Evolutionary conservation across 192 early-diverging fungal genomes (phyloP).

Genomic region (Dimargaris xerosporica): DNA sequence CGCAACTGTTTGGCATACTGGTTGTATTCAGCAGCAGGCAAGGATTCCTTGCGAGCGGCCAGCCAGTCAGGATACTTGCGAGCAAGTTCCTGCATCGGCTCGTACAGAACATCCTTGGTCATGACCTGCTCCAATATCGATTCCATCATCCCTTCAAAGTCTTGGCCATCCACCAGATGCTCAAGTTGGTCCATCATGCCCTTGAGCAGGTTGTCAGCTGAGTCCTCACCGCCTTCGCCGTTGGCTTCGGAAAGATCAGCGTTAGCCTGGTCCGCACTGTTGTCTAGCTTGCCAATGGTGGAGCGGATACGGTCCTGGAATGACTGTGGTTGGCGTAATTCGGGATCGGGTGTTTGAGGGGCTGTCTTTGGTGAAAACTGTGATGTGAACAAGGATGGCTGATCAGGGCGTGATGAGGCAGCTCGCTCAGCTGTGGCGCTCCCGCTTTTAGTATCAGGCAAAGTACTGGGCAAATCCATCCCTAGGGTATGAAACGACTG

Average conservation of each 20-base stretch:
- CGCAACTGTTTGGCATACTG: slow-evolving; percentile 66
- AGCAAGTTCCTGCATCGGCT: slow-evolving; percentile 87
- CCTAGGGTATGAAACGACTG: background rate
- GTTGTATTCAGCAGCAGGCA: slow-evolving; percentile 50
- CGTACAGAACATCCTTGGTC: slow-evolving; percentile 85
- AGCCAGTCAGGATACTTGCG: slow-evolving; percentile 83
- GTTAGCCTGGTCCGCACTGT: slow-evolving; percentile 70
- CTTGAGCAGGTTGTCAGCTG: slow-evolving; percentile 25
- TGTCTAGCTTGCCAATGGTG: slow-evolving; percentile 79
- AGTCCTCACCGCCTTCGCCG: slow-evolving; percentile 13
- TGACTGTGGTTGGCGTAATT: slow-evolving; percentile 16
- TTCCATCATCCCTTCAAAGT: slow-evolving; percentile 76
- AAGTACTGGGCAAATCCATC: background rate
- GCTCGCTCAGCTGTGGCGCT: background rate
- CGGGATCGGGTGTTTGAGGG: background rate
- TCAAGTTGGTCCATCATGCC: slow-evolving; percentile 83
- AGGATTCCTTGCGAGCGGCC: slow-evolving; percentile 53
- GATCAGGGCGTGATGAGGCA: background rate
- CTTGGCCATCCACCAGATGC: slow-evolving; percentile 49
- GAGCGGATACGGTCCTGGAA: slow-evolving; percentile 84
- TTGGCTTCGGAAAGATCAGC: slow-evolving; percentile 25
- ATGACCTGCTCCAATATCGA: slow-evolving; percentile 83
- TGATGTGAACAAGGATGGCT: background rate
- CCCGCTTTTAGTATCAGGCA: background rate
- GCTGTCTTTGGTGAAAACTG: background rate